These are phyloP conservation scores for Barnettozyma salicaria DNA, from an alignment of 805 yeast species.

Conservation along the genomic window DNA sequence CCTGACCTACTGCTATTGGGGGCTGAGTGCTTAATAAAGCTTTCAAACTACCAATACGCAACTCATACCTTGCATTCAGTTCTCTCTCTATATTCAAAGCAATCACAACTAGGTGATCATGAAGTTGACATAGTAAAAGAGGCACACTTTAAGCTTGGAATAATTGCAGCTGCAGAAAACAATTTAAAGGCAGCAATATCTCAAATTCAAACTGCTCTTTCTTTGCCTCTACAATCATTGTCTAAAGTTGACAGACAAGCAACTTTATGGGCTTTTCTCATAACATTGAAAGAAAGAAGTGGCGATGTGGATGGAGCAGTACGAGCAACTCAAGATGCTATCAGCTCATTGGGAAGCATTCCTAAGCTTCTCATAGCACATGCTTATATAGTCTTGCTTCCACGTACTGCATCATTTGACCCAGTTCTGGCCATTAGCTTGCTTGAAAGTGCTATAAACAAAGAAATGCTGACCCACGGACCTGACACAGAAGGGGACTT, in stretches of 20 bases:
- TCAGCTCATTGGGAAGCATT: slow-evolving; percentile 37
- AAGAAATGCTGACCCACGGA: slow-evolving; percentile 15
- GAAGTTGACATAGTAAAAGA: slow-evolving; percentile 45
- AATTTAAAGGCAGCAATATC: slow-evolving; percentile 43
- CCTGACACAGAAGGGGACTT: slow-evolving; percentile 36
- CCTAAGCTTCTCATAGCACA: slow-evolving; percentile 42
- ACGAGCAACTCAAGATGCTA: slow-evolving; percentile 43
- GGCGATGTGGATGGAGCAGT: slow-evolving; percentile 46
- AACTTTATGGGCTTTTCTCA: slow-evolving; percentile 48
- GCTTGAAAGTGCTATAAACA: slow-evolving; percentile 29
- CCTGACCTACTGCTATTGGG: slow-evolving; percentile 42
- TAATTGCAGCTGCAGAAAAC: slow-evolving; percentile 46
- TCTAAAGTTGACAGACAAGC: slow-evolving; percentile 41
- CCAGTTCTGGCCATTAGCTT: slow-evolving; percentile 34
- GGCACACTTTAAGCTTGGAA: slow-evolving; percentile 51
- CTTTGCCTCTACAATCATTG: slow-evolving; percentile 44
- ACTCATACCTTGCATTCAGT: slow-evolving; percentile 42
- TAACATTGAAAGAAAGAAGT: slow-evolving; percentile 40
- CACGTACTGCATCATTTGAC: slow-evolving; percentile 26
- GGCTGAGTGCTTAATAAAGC: slow-evolving; percentile 43
- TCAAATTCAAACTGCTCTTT: slow-evolving; percentile 45
- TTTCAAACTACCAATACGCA: slow-evolving; percentile 41
- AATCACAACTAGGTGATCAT: slow-evolving; percentile 21
- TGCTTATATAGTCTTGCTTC: slow-evolving; percentile 42
- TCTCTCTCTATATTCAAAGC: slow-evolving; percentile 32